Conservation (phyloP, 2,329 filamentous ascomycete species). For the Exophiala calicioides region DNA sequence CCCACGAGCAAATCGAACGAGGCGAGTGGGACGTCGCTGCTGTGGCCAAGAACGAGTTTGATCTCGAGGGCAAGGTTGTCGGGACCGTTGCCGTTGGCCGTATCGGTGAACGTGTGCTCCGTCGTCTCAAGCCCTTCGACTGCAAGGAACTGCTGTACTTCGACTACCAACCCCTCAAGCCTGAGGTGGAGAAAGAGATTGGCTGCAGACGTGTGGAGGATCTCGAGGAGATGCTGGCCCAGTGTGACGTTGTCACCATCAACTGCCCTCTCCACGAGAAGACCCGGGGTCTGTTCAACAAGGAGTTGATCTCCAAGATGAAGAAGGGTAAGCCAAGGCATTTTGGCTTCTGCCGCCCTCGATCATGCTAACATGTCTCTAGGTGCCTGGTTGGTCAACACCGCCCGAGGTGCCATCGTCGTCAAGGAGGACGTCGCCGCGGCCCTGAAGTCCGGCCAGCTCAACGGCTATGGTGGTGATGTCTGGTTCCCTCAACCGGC, state of each 20-base stretch:
- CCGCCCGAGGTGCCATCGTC: slow-evolving; percentile 95
- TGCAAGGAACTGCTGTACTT: slow-evolving; percentile 99
- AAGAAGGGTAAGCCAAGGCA: slow-evolving; percentile 72
- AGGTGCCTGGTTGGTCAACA: slow-evolving; percentile 98
- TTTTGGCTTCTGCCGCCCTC: slow-evolving; percentile 1
- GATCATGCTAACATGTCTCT: slow-evolving; percentile 15
- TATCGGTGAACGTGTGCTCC: slow-evolving; percentile 96
- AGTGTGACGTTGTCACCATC: slow-evolving; percentile 98
- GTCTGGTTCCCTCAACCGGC: slow-evolving; percentile 96
- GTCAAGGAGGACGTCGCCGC: slow-evolving; percentile 98
- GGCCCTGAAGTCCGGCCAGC: slow-evolving; percentile 84
- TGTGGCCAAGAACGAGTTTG: slow-evolving; percentile 97
- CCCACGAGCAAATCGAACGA: slow-evolving; percentile 85
- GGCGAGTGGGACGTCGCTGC: slow-evolving; percentile 96
- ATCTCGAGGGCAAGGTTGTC: slow-evolving; percentile 95
- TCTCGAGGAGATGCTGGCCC: slow-evolving; percentile 89
- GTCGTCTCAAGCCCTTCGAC: slow-evolving; percentile 94
- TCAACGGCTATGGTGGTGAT: slow-evolving; percentile 52
- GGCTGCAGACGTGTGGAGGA: slow-evolving; percentile 84
- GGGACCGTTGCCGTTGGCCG: slow-evolving; percentile 96
- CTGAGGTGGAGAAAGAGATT: slow-evolving; percentile 92
- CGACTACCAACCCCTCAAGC: slow-evolving; percentile 91
- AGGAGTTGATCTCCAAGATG: slow-evolving; percentile 98
- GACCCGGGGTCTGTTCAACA: slow-evolving; percentile 95
- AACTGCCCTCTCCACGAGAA: slow-evolving; percentile 99